Base-by-base conservation (phyloP, 345 rosid genomes). In the Eucalyptus pauciflora region DNA sequence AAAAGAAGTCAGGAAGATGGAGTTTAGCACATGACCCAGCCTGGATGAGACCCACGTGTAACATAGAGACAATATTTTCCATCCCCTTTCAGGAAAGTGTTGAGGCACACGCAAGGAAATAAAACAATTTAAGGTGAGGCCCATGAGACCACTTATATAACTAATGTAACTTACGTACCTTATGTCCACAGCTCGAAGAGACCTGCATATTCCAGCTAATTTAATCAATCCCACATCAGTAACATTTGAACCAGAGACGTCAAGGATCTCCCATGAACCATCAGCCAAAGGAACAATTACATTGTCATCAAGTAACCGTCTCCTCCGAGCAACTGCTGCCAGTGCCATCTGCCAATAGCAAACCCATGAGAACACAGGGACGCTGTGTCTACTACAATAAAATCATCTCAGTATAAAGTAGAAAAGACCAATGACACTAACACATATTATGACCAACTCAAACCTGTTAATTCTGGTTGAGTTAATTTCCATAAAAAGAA, bases 281-380 rank as follows among this genome's bases (percentile, higher is more conserved):
- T 97, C 99, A 87, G 96, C 98, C 89, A 96, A 92, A 60, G 97
- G 88, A 83, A 92, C 14, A 79, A 97, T 89, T 86, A 94, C 94
- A 89, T 91, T 93, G 86, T 97, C 96, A 83, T 91, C 92, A 27
- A 97, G 91, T 88, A 96, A 90, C 91, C 91, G 94, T 89, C 96
- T 94, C 93, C 99, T 96, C 92, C 95, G 93, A 85, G 99, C 97
- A 93, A 97, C 95, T 88, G 98, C 97, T 17, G 92, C 94, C 88
- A 97, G 87, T 9, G 96, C 92, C 90, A 94, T 92, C 99, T 96
- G 90, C 87, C 5, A 90, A 4, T 54, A 27, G 48, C 20, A 81
- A 37, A 41, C 27, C 83, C 85, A 76, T 76, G 48, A 76, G 85
- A 76, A 76, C 29, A 3, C 3, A 76, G 48, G 85, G 48, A 76